phyloP scores from a whole-genome alignment of 1,284 basidiomycete genomes.

The Phlebopus sp. region DNA sequence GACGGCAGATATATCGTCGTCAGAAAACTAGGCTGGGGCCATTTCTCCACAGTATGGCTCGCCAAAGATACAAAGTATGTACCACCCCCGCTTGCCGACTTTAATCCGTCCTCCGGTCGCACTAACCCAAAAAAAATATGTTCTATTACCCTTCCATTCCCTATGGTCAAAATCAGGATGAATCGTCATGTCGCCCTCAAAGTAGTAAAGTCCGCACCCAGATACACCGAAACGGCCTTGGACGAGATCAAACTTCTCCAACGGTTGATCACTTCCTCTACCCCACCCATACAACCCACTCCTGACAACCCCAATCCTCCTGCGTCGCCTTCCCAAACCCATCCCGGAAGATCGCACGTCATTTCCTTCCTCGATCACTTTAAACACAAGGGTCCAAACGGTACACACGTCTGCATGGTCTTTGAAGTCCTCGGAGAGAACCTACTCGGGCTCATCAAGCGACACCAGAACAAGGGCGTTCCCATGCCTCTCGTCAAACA shows the following conservation, averaged over 20 bases:
- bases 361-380: conserved; percentile 98
- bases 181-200: conserved; percentile 98
- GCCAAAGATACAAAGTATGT: conserved; percentile 79
- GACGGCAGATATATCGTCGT: conserved; percentile 89
- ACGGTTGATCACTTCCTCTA: conserved; percentile 87
- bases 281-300: conserved; percentile 56
- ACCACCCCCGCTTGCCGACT: not conserved
- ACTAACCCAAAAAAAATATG: conserved; percentile 3
- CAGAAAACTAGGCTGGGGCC: conserved; percentile 96
- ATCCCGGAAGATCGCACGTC: conserved; percentile 80
- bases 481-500: conserved; percentile 93
- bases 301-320: conserved; percentile 55
- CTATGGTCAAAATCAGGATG: conserved; percentile 56
- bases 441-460: conserved; percentile 95
- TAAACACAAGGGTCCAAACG: conserved; percentile 94
- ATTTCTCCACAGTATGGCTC: conserved; percentile 95
- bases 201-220: conserved; percentile 95
- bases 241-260: conserved; percentile 99
- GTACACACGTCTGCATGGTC: conserved; percentile 98
- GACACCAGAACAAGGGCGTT: conserved; percentile 93
- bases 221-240: conserved; percentile 97
- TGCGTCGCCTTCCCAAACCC: conserved; percentile 64
- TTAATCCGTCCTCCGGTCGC: not conserved
- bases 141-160: conserved; percentile 10
- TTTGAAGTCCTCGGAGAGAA: conserved; percentile 99